phyloP scores from a whole-genome alignment of 2,329 filamentous ascomycete genomes.

The Zasmidium angulare region DNA sequence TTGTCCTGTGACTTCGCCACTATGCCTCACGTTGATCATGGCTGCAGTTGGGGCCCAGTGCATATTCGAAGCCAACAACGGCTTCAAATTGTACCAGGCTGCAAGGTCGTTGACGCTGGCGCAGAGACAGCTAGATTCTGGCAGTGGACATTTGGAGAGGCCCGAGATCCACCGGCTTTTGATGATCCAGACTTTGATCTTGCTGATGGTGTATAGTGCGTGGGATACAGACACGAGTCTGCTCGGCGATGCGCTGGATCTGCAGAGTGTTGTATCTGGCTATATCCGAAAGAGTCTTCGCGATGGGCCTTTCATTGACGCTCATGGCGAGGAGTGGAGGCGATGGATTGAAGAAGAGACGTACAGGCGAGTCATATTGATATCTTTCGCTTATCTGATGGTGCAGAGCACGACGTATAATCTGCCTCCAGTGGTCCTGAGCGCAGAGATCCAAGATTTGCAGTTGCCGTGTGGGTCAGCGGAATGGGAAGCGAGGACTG shows the following conservation, averaged over 20 bases:
- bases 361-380: conserved; percentile 26
- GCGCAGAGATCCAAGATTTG: background rate
- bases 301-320: background rate
- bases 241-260: conserved; percentile 33
- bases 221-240: conserved; percentile 34
- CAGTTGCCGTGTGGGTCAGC: background rate
- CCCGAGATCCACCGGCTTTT: background rate
- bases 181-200: conserved; percentile 25
- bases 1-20: conserved; percentile 31
- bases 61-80: conserved; percentile 35
- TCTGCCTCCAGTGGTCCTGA: background rate
- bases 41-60: conserved; percentile 36
- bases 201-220: conserved; percentile 34
- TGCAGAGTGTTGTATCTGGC: conserved; percentile 31
- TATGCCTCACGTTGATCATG: conserved; percentile 36
- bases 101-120: conserved; percentile 34
- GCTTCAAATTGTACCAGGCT: conserved; percentile 32
- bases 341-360: conserved; percentile 33
- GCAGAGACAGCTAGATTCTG: background rate
- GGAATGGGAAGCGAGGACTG: background rate
- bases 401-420: conserved; percentile 1
- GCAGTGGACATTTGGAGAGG: background rate
- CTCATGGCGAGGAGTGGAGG: background rate
- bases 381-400: background rate
- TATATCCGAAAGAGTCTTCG: conserved; percentile 25